A percentile compares a stretch with the other conserved stretches of the same genome.
These are phyloP conservation scores for Arthrobotrys sinensis DNA, from an alignment of 2,329 filamentous ascomycete genomes.

Conservation along the genomic window DNA sequence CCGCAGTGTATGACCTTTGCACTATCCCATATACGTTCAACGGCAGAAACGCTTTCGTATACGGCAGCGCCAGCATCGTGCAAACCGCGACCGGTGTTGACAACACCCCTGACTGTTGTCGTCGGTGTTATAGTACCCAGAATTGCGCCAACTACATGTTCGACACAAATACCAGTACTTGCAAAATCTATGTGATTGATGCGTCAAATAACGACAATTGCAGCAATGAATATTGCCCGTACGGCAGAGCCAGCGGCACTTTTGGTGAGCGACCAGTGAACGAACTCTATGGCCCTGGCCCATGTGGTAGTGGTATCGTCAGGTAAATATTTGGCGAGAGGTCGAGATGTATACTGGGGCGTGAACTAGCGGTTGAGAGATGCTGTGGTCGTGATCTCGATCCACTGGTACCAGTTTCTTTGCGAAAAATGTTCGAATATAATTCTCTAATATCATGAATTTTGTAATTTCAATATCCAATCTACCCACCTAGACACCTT, in stretches of 20 bases:
- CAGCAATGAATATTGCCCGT: slow-evolving; percentile 3
- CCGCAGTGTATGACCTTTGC: slow-evolving; percentile 5
- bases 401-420: no score
- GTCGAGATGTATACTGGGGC: background rate
- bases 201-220: background rate
- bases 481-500: no score
- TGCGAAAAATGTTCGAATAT: no score
- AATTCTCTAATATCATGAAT: no score
- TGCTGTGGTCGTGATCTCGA: no score
- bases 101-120: slow-evolving; percentile 23
- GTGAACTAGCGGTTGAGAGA: background rate
- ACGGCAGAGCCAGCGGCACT: background rate
- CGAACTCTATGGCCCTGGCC: slow-evolving; percentile 33
- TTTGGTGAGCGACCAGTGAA: slow-evolving; percentile 18
- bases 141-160: slow-evolving; percentile 37
- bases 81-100: background rate
- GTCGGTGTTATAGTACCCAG: background rate
- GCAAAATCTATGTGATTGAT: slow-evolving; percentile 3
- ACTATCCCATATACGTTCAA: slow-evolving; percentile 19
- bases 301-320: slow-evolving; percentile 30
- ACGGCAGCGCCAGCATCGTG: slow-evolving; percentile 2
- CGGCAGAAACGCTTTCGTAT: slow-evolving; percentile 43
- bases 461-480: no score
- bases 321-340: background rate
- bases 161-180: slow-evolving; percentile 25